Percentiles rank a stretch among this genome's conserved stretches.
phyloP scores from a whole-genome alignment of 1,284 basidiomycete species.

The Leccinum griseonigrum region DNA sequence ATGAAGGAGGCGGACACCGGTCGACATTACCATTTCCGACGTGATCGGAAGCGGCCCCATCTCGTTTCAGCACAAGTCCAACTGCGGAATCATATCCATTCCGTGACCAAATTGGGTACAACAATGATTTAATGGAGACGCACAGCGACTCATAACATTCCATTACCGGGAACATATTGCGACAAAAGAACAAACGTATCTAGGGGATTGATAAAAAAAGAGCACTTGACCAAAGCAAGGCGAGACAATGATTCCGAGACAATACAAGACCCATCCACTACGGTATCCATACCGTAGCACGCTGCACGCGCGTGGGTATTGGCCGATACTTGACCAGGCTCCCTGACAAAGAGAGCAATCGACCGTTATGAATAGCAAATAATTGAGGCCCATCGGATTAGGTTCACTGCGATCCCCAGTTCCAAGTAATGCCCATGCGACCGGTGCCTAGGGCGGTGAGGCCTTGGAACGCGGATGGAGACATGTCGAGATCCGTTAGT shows the following conservation, averaged over 20 bases:
- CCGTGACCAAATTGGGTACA: neutral
- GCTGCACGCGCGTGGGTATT: conserved; percentile 18
- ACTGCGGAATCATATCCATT: neutral
- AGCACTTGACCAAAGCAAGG: conserved; percentile 30
- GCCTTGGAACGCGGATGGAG: conserved; percentile 50
- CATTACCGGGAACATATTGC: conserved; percentile 1
- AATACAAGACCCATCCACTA: conserved; percentile 31
- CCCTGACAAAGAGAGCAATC: conserved; percentile 15
- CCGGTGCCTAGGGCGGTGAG: conserved; percentile 43
- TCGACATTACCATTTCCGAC: conserved; percentile 7
- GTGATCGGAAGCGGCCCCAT: conserved; percentile 3
- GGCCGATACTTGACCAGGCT: conserved; percentile 10
- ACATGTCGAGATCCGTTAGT: conserved; percentile 54
- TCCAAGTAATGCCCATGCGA: conserved; percentile 55
- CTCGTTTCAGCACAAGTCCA: neutral
- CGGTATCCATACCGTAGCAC: conserved; percentile 25
- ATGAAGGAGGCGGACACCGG: conserved; percentile 6
- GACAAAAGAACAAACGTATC: conserved; percentile 8
- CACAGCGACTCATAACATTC: conserved; percentile 7
- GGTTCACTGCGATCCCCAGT: conserved; percentile 27
- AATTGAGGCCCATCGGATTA: conserved; percentile 6
- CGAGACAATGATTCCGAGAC: conserved; percentile 12
- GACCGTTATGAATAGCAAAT: conserved; percentile 31
- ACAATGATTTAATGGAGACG: neutral
- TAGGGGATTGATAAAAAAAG: conserved; percentile 14